These are phyloP conservation scores for Teunomyces atbi DNA, from an alignment of 805 yeast species.

Conservation along the genomic window DNA sequence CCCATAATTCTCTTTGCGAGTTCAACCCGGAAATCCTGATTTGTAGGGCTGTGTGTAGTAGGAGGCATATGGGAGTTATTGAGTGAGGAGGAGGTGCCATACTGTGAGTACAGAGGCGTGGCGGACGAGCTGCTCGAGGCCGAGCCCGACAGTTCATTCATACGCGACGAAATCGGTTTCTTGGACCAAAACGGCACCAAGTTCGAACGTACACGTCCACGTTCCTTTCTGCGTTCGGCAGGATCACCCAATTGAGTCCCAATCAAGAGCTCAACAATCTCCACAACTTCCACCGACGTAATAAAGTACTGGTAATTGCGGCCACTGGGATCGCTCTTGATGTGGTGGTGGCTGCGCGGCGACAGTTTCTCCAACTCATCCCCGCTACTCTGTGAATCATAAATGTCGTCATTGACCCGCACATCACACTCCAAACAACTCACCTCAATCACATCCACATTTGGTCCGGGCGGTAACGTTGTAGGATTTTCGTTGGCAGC, in stretches of 20 bases:
- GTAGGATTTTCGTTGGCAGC: conserved; percentile 48
- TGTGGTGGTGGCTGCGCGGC: conserved; percentile 4
- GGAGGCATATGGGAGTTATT: neutral
- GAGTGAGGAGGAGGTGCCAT: neutral
- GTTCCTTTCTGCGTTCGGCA: conserved; percentile 54
- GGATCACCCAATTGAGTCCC: conserved; percentile 48
- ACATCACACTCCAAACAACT: conserved; percentile 53
- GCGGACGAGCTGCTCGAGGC: conserved; percentile 9
- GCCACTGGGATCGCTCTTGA: conserved; percentile 20
- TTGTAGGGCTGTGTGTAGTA: conserved; percentile 12
- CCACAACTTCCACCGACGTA: conserved; percentile 66
- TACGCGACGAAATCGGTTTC: conserved; percentile 51
- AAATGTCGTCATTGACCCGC: conserved; percentile 28
- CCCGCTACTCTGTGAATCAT: conserved; percentile 20
- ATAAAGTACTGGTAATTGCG: conserved; percentile 45
- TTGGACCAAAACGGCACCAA: conserved; percentile 67
- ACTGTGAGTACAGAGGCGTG: conserved; percentile 3
- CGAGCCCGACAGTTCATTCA: conserved; percentile 24
- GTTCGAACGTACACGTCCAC: conserved; percentile 66
- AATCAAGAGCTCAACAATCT: conserved; percentile 59
- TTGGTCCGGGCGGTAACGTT: conserved; percentile 30
- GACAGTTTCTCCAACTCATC: conserved; percentile 16
- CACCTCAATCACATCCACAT: conserved; percentile 52
- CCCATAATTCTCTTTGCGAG: conserved; percentile 65
- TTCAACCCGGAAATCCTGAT: conserved; percentile 45